Conservation (phyloP, 768 basidiomycete species). For the Russula ochroleuca region DNA sequence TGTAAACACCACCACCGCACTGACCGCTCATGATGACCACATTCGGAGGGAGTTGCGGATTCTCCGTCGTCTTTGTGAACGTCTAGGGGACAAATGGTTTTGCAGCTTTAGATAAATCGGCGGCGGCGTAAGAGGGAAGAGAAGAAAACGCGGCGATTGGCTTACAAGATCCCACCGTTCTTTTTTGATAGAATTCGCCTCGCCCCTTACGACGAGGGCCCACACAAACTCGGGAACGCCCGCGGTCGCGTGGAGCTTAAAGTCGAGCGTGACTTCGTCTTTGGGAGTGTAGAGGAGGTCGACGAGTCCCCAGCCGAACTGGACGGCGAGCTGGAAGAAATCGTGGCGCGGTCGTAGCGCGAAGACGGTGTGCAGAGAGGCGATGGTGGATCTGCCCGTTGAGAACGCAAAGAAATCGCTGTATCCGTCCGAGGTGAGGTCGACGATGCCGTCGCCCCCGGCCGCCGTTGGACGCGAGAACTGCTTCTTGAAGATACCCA, state of each 20-base stretch:
- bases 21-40: slow-evolving; percentile 75
- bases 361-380: slow-evolving; percentile 76
- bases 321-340: slow-evolving; percentile 59
- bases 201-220: slow-evolving; percentile 78
- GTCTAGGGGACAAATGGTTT: slow-evolving; percentile 46
- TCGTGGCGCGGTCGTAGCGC: slow-evolving; percentile 82
- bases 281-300: slow-evolving; percentile 68
- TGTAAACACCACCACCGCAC: neutral
- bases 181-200: slow-evolving; percentile 62
- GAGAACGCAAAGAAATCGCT: slow-evolving; percentile 83
- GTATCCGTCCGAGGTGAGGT: slow-evolving; percentile 62
- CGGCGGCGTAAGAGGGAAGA: neutral
- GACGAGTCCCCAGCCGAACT: slow-evolving; percentile 57
- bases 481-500: slow-evolving; percentile 56
- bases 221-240: slow-evolving; percentile 69
- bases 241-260: slow-evolving; percentile 54
- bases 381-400: slow-evolving; percentile 74
- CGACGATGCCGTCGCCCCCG: slow-evolving; percentile 30
- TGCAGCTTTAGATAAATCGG: slow-evolving; percentile 1
- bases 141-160: slow-evolving; percentile 17
- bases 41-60: slow-evolving; percentile 51
- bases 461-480: slow-evolving; percentile 65
- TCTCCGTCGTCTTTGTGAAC: slow-evolving; percentile 75
- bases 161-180: slow-evolving; percentile 84
- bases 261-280: slow-evolving; percentile 75